A percentile compares a stretch with the other conserved stretches of the same genome.
Conservation (phyloP, 1,284 basidiomycete genomes). For the Boletus semigastroideus region DNA sequence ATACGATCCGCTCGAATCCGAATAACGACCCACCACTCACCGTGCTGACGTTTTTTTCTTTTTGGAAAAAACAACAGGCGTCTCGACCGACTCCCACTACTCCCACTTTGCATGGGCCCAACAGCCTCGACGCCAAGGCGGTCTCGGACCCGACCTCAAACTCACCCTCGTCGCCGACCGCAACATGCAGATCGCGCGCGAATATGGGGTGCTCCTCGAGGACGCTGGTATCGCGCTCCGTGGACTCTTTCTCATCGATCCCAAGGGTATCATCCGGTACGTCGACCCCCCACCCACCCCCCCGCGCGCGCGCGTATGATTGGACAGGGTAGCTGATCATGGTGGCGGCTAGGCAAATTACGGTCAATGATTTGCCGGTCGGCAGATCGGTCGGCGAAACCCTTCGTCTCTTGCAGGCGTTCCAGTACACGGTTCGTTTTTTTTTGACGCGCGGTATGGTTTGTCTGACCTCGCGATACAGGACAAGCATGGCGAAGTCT, state of each 20-base stretch:
- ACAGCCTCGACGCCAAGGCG: conserved; percentile 78
- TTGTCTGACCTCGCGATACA: conserved; percentile 26
- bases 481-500: conserved; percentile 89
- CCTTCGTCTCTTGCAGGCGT: conserved; percentile 84
- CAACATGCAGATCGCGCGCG: conserved; percentile 65
- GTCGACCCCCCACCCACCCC: neutral
- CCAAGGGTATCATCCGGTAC: conserved; percentile 73
- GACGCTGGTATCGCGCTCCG: conserved; percentile 85
- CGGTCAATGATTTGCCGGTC: conserved; percentile 87
- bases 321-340: neutral
- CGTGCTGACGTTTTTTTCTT: too few species aligned
- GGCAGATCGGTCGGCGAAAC: conserved; percentile 92
- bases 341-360: conserved; percentile 60
- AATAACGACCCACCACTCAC: too few species aligned
- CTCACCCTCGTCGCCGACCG: conserved; percentile 77
- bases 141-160: conserved; percentile 83
- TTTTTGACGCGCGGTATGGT: neutral
- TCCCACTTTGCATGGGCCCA: conserved; percentile 87
- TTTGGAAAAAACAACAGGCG: too few species aligned
- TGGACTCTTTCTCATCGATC: conserved; percentile 88
- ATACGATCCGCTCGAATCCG: too few species aligned
- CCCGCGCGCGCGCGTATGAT: neutral
- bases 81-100: conserved; percentile 88
- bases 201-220: conserved; percentile 85
- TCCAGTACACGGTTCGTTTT: conserved; percentile 77